phyloP scores from a whole-genome alignment of 2,329 filamentous ascomycete genomes.

The Diaporthe humulicola region DNA sequence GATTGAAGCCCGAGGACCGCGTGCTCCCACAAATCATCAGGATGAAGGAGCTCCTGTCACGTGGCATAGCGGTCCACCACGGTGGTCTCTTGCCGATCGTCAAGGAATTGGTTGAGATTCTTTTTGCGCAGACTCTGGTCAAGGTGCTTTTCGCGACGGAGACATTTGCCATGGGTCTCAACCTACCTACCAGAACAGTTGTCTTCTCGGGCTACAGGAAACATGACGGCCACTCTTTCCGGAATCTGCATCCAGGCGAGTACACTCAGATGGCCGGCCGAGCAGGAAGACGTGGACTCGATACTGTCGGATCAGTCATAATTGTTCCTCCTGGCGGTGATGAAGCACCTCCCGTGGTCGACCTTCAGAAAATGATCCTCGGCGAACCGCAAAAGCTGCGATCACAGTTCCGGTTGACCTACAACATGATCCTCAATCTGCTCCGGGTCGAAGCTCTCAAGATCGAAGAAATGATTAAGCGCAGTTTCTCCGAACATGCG shows the following conservation, averaged over 20 bases:
- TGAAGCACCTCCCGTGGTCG: conserved; percentile 87
- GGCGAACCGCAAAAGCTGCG: conserved; percentile 95
- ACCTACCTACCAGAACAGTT: conserved; percentile 94
- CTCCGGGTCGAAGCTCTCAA: conserved; percentile 95
- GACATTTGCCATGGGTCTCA: conserved; percentile 98
- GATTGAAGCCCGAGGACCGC: conserved; percentile 91
- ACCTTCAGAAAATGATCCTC: conserved; percentile 93
- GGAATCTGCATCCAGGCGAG: conserved; percentile 92
- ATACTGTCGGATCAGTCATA: conserved; percentile 93
- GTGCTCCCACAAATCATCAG: conserved; percentile 92
- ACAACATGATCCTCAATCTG: conserved; percentile 99
- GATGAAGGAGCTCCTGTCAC: conserved; percentile 84
- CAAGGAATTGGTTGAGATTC: conserved; percentile 96
- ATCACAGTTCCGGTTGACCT: conserved; percentile 96
- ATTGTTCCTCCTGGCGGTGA: conserved; percentile 88
- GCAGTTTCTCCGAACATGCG: conserved; percentile 97
- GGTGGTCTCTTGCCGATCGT: conserved; percentile 95
- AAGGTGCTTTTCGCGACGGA: conserved; percentile 98
- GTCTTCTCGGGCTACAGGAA: conserved; percentile 98
- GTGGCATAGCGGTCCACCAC: conserved; percentile 96
- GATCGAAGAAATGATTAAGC: conserved; percentile 99
- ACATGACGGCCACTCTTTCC: conserved; percentile 92
- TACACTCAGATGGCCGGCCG: conserved; percentile 99
- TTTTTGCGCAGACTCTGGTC: conserved; percentile 94
- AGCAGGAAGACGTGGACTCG: conserved; percentile 91